Percentiles rank a stretch among this genome's conserved stretches.
These are phyloP conservation scores for Diaporthe caulivora DNA, from an alignment of 2,329 filamentous ascomycete genomes.

Conservation along the genomic window DNA sequence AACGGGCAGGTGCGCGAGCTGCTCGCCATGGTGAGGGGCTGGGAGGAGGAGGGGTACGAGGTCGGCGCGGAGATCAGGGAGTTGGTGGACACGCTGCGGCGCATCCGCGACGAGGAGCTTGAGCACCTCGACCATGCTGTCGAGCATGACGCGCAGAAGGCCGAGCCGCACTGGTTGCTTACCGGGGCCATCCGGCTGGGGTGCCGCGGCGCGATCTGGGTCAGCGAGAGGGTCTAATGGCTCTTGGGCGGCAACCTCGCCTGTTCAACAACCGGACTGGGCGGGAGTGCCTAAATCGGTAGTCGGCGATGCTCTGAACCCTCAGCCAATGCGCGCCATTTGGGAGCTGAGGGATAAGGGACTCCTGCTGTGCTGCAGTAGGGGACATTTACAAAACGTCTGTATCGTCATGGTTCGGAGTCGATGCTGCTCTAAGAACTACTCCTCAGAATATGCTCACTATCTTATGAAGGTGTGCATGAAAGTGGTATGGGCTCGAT, in stretches of 20 bases:
- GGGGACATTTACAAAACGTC: neutral
- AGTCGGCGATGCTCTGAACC: neutral
- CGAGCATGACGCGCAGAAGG: slow-evolving; percentile 91
- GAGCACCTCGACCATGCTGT: slow-evolving; percentile 97
- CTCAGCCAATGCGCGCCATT: neutral
- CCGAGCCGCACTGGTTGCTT: slow-evolving; percentile 88
- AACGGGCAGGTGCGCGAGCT: slow-evolving; percentile 89
- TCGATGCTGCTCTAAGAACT: neutral
- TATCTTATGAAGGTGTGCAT: neutral
- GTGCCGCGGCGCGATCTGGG: slow-evolving; percentile 92
- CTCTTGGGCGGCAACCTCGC: neutral
- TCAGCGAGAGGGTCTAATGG: slow-evolving; percentile 74
- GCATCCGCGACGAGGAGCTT: slow-evolving; percentile 94
- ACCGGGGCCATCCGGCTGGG: slow-evolving; percentile 90
- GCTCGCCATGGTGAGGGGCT: slow-evolving; percentile 82
- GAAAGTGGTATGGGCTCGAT: neutral
- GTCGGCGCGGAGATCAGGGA: slow-evolving; percentile 82
- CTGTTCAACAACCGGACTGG: no score
- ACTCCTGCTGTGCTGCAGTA: neutral
- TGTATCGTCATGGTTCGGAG: neutral
- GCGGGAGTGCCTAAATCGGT: no score
- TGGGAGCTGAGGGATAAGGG: neutral
- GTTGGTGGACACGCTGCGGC: slow-evolving; percentile 79
- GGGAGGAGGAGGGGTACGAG: slow-evolving; percentile 82
- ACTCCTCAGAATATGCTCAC: neutral